Evolutionary conservation across 2,329 filamentous ascomycete genomes (phyloP).

Genomic region (Aspergillus sp.): DNA sequence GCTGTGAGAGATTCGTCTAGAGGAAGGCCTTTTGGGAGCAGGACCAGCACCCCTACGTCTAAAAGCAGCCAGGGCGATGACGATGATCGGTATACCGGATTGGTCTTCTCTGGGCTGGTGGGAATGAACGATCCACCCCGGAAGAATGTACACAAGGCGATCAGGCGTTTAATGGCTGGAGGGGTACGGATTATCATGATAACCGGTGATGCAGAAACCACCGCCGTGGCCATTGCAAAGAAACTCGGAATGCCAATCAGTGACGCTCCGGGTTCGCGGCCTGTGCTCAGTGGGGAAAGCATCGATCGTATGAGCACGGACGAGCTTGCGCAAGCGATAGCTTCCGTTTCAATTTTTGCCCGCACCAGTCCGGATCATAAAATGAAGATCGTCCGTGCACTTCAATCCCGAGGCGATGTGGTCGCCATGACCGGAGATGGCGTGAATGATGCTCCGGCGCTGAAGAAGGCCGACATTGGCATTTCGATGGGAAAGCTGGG

Average conservation of each 20-base stretch:
- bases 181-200: conserved; percentile 99
- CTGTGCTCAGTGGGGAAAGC: conserved; percentile 84
- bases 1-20: conserved; percentile 54
- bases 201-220: conserved; percentile 93
- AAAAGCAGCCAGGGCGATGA: conserved; percentile 43
- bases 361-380: conserved; percentile 97
- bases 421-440: conserved; percentile 99
- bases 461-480: conserved; percentile 97
- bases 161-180: conserved; percentile 84
- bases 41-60: conserved; percentile 48
- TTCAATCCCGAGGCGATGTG: conserved; percentile 90
- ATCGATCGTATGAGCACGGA: conserved; percentile 88
- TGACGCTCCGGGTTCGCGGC: conserved; percentile 52
- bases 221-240: conserved; percentile 87
- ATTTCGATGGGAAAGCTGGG: conserved; percentile 95
- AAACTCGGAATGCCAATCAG: conserved; percentile 91
- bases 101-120: conserved; percentile 88
- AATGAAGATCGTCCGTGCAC: conserved; percentile 89
- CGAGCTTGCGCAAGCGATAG: conserved; percentile 80
- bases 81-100: conserved; percentile 76
- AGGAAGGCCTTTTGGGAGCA: conserved; percentile 51
- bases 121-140: conserved; percentile 97
- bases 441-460: conserved; percentile 92
- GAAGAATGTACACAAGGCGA: conserved; percentile 84
- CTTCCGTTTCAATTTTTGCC: conserved; percentile 89